Evolutionary conservation across 257 asterid species (phyloP), one percentile per base, ranked within the genome.

Genomic region (Echium plantagineum): DNA sequence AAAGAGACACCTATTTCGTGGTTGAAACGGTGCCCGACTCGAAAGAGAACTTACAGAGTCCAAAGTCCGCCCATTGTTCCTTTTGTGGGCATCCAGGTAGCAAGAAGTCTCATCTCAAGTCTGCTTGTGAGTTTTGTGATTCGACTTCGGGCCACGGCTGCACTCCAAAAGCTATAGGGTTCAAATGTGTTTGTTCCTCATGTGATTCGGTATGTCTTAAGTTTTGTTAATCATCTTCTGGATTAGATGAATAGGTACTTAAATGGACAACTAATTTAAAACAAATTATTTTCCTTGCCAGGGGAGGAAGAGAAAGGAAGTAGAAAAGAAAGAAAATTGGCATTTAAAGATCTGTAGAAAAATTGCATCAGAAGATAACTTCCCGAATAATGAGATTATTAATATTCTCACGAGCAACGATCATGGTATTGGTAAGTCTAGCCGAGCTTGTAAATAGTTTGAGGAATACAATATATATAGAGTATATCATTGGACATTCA

Each of bases 71-170:
- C 65, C 99, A 93, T 73, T 93, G 99, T 74, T 84, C 99, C 9
- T 71, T 74, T 48, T 93, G 99, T 72, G 99, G 99, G 53, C 97
- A 89, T 73, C 97, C 91, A 1, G 97, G 99, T 57, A 89, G 79
- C 74, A 93, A 86, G 76, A 84, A 72, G 75, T 67, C 78, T 74
- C 99, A 93, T 76, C 73, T 77, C 69, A 83, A 74, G 78, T 70
- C 74, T 70, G 72, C 89, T 71, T 93, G 96, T 66, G 77, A 81
- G 62, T 30, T 61, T 71, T 93, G 99, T 83, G 66, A 69, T 71
- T 69, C 82, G 58, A 72, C 63, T 17, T 53, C 72, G 52, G 85
- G 88, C 12, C 61, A 75, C 55, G 82, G 82, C 67, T 93, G 99
- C 80, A 60, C 49, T 55, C 72, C 62, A 64, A 93, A 84, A 74